Base-by-base conservation (phyloP, 768 basidiomycete species). In the Kwoniella sp. region DNA sequence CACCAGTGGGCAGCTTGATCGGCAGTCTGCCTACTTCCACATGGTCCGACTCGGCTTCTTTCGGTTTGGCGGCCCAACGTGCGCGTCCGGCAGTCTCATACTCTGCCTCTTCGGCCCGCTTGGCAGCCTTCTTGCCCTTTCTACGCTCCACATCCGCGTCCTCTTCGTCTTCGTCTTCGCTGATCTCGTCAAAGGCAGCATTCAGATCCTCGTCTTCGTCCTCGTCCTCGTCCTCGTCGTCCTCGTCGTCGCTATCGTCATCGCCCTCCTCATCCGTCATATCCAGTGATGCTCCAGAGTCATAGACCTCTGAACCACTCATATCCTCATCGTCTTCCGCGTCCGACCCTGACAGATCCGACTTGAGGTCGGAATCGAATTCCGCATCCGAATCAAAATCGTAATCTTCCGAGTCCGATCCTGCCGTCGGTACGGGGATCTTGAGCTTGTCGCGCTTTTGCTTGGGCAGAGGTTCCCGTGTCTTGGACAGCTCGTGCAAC, bases 1-100 rank as follows among this genome's bases (percentile, higher is more conserved):
- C 82, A 0, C 92, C 92, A 57, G 87, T 80, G 2, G 84, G 79
- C 2, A 93, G 79, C 74, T 95, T 96, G 66, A 93, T 91, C 9
- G 92, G 89, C 26, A 93, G 77, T 56, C 71, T 47, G 39, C 67
- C 64, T 12, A 76, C 75, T 37, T 72, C 69, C 1, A 70, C 65
- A 14, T 59, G 46, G 44, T 66, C 64, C 19, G 44, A 56, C 17
- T 67, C 57, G 3, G 44, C 59, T 14, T 46, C 37, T 7, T 32
- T 34, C 14, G 45, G 31, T 20, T 51, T 34, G 10, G 27, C 52
- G 7, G 53, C 45, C 67, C 67, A 65, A 28, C 59, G 43, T 22
- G 51, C 38, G 14, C 85, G 78, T 43, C 80, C 78, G 40, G 86
- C 78, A 39, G 78, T 79, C 52, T 78, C 77, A 22, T 59, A 67